These are phyloP conservation scores for Arthrobotrys entomopaga DNA, from an alignment of 2,329 filamentous ascomycete species.

Conservation along the genomic window DNA sequence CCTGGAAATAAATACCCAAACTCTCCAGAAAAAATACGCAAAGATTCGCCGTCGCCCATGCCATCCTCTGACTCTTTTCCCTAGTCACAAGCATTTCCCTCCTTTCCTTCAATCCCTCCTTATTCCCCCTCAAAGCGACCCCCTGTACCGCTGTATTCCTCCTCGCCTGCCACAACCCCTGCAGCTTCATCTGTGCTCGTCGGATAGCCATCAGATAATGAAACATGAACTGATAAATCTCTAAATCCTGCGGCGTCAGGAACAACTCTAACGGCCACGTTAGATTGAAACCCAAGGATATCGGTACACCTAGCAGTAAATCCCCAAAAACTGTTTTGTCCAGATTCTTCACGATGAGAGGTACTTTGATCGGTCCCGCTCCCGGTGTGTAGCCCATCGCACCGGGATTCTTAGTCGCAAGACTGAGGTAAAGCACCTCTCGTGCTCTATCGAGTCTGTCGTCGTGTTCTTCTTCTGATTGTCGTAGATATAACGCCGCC, in stretches of 20 bases:
- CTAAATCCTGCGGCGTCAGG: conserved; percentile 77
- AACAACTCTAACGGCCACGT: conserved; percentile 87
- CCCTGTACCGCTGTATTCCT: conserved; percentile 72
- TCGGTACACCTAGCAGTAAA: conserved; percentile 81
- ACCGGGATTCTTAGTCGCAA: conserved; percentile 64
- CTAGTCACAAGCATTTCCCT: conserved; percentile 73
- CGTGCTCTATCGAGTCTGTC: conserved; percentile 85
- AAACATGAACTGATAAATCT: conserved; percentile 84
- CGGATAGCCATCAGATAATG: conserved; percentile 87
- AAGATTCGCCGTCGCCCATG: conserved; percentile 90
- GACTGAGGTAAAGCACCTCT: conserved; percentile 75
- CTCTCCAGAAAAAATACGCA: conserved; percentile 90
- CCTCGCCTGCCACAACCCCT: conserved; percentile 86
- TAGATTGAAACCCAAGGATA: conserved; percentile 76
- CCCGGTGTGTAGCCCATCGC: conserved; percentile 57
- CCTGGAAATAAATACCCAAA: conserved; percentile 86
- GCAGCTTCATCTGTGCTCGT: conserved; percentile 83
- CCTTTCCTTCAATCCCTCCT: conserved; percentile 70
- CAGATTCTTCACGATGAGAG: conserved; percentile 62
- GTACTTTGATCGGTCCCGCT: conserved; percentile 45
- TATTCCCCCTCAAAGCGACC: conserved; percentile 71
- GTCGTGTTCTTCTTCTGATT: conserved; percentile 77
- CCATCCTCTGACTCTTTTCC: conserved; percentile 75
- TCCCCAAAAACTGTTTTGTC: conserved; percentile 73
- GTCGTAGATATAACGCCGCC: conserved; percentile 79